Base-by-base conservation (phyloP, 2,329 filamentous ascomycete genomes). In the Fusarium protoensiforme region DNA sequence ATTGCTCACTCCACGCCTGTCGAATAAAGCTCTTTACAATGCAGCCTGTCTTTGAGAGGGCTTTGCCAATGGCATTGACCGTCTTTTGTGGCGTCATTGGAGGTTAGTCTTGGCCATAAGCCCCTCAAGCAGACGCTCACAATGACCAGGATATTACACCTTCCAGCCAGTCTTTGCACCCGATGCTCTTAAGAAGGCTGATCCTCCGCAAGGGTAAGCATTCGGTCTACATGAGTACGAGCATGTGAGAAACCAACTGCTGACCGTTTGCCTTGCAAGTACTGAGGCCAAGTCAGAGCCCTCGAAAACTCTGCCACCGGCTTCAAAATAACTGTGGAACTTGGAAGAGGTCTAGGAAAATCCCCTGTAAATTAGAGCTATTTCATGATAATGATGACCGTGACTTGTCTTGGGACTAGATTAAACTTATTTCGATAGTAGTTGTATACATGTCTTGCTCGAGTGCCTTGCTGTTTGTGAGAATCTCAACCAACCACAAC, bases 71-170 rank as follows among this genome's bases (percentile, higher is more conserved):
- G 58, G 81, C 79, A 24, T 68, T 84, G 36, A 80, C 82, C 14
- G 71, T 81, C 11, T 83, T 84, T 64, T 83, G 77, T 27, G 82
- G 82, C 33, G 78, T 84, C 33, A 66, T 81, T 46, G 80, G 82
- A 66, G 82, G 82, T 83, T 38, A 65, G 80, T 75, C 58, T n/a
- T 8, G 20, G 43, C 7, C 14, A 16, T 38, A 27, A 22, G 20
- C 31, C 27, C 31, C 56, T 29, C 10, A 29, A 56, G n/a, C 66
- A 39, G 36, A 67, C 48, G 31, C 67, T 71, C 43, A 77, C 56
- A 35, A 24, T 36, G 14, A 7, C 7, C 61, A 84, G 82, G 82
- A 43, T 78, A 78, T 31, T 84, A 84, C 67, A 83, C 82, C 3
- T 84, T 83, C 54, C 77, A 81, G 39, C 82, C 82, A 24, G 74